Conservation (phyloP, 352 stramenopile genomes). For the Phytophthora chlamydospora region DNA sequence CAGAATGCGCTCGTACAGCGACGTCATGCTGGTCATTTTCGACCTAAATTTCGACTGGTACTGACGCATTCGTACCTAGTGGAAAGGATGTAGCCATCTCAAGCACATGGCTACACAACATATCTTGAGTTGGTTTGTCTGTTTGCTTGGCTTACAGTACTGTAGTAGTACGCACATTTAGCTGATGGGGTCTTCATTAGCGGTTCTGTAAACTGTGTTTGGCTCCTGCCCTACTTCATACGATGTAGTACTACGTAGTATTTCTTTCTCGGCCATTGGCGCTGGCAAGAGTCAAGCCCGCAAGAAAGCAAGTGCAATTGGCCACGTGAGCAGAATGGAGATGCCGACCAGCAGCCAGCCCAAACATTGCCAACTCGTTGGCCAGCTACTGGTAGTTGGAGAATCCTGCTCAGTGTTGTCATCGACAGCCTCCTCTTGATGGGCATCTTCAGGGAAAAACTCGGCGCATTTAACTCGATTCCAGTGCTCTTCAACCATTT, state of each 20-base stretch:
- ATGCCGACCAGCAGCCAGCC: constrained; percentile 15
- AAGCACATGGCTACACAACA: no score
- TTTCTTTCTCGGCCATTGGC: neutral
- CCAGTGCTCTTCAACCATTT: neutral
- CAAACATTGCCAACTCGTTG: constrained; percentile 3
- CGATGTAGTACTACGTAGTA: no score
- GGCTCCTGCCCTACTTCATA: no score
- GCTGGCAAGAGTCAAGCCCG: constrained; percentile 1
- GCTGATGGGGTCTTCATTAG: no score
- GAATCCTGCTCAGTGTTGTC: constrained; percentile 1
- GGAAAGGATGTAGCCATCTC: neutral
- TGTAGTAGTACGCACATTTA: no score
- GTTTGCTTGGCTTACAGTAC: no score
- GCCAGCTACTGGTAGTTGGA: neutral
- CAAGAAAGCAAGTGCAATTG: constrained; percentile 20
- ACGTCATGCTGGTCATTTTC: neutral
- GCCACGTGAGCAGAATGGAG: constrained; percentile 30
- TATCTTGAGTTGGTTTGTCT: no score
- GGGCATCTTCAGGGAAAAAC: neutral
- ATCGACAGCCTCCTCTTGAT: neutral
- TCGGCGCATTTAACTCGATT: neutral
- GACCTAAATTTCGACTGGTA: neutral
- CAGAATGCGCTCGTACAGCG: constrained; percentile 5
- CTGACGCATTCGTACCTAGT: neutral
- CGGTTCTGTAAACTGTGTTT: no score